A percentile compares a stretch with the other conserved stretches of the same genome.
Evolutionary conservation across 129 eudicot genomes (phyloP).

Genomic region (Oenanthe sinensis): DNA sequence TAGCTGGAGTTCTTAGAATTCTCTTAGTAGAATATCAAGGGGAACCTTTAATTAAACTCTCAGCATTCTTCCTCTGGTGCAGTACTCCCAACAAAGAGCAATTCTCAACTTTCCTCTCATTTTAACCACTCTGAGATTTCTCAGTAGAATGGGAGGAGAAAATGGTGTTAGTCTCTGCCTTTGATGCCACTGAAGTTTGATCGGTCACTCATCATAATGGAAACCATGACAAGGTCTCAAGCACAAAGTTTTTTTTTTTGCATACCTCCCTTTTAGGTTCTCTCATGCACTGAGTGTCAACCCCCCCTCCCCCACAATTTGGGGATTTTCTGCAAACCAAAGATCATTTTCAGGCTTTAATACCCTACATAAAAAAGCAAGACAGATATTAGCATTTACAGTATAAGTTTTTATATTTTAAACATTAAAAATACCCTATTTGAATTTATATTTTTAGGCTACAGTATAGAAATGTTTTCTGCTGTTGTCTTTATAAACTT

Average conservation of each 20-base stretch:
- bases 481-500: too few relatives aligned
- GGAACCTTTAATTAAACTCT: slow-evolving; percentile 7
- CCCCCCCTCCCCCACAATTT: background rate
- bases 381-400: too few relatives aligned
- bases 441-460: too few relatives aligned
- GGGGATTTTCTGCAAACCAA: background rate
- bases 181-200: slow-evolving; percentile 68
- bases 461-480: too few relatives aligned
- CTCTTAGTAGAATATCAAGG: background rate
- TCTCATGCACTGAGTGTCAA: too few relatives aligned
- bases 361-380: background rate
- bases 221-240: slow-evolving; percentile 46
- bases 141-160: slow-evolving; percentile 30
- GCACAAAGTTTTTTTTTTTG: slow-evolving; percentile 20
- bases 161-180: slow-evolving; percentile 32
- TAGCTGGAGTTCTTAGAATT: background rate
- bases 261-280: too few relatives aligned
- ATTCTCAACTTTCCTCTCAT: slow-evolving; percentile 21
- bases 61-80: slow-evolving; percentile 15
- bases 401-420: too few relatives aligned
- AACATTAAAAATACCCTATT: too few relatives aligned
- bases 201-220: slow-evolving; percentile 72
- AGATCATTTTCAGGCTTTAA: background rate
- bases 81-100: slow-evolving; percentile 2
- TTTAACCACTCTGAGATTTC: slow-evolving; percentile 42